phyloP scores from a whole-genome alignment of 495 filamentous ascomycete species.

The Xylaria castorea region DNA sequence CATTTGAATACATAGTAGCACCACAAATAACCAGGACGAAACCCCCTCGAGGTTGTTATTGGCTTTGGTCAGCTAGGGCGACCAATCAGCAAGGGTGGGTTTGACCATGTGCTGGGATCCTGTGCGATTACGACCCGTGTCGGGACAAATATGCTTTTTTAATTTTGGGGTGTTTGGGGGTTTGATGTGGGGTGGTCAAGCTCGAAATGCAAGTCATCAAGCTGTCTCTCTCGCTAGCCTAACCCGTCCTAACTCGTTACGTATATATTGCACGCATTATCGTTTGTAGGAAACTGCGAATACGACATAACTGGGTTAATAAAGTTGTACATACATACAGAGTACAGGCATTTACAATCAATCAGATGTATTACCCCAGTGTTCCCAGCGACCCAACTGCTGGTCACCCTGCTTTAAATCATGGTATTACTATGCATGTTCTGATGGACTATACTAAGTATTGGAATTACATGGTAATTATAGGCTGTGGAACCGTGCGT shows the following conservation, averaged over 20 bases:
- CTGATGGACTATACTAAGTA: neutral
- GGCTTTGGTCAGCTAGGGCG: constrained; percentile 6
- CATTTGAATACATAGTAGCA: neutral
- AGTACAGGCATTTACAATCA: neutral
- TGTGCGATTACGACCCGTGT: constrained; percentile 23
- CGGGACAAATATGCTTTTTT: neutral
- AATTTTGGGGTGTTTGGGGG: constrained; percentile 14
- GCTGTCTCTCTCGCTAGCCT: constrained; percentile 15
- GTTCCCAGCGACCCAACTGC: neutral
- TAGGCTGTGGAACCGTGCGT: constrained; percentile 4
- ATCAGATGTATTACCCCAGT: neutral
- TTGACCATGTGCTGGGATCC: constrained; percentile 24
- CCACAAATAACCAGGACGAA: neutral
- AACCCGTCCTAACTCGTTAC: too few relatives aligned
- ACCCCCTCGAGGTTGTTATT: neutral
- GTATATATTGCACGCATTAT: too few relatives aligned
- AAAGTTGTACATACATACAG: neutral
- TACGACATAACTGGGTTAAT: neutral
- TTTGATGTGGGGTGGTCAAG: neutral
- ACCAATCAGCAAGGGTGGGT: constrained; percentile 2
- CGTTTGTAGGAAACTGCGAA: neutral
- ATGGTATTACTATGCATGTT: neutral
- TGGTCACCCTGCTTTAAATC: neutral
- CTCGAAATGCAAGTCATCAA: constrained; percentile 26
- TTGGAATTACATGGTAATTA: neutral